phyloP scores from a whole-genome alignment of 2,329 filamentous ascomycete species.

The Metarhizium sp. region DNA sequence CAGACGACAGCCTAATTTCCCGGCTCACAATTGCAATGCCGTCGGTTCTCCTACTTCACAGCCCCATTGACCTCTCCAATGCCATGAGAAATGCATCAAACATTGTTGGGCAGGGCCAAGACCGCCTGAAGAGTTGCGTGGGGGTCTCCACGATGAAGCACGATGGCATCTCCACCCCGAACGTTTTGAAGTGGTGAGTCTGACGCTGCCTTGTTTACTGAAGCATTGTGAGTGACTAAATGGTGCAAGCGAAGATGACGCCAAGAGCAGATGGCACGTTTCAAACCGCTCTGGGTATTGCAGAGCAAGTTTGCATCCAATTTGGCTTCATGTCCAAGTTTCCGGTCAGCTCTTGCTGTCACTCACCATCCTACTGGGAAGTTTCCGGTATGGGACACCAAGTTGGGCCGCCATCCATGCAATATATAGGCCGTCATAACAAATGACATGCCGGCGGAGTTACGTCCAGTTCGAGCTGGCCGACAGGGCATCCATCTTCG shows the following conservation, averaged over 20 bases:
- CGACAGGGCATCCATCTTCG: neutral
- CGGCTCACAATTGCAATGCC: neutral
- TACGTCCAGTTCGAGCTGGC: neutral
- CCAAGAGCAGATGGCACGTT: neutral
- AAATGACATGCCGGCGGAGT: too few species aligned
- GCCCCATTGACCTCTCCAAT: neutral
- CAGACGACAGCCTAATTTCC: neutral
- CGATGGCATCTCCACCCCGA: neutral
- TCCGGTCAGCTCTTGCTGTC: neutral
- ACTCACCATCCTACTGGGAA: too few species aligned
- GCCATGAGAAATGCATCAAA: neutral
- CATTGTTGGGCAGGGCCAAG: neutral
- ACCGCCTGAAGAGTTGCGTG: neutral
- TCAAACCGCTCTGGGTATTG: neutral
- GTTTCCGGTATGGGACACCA: too few species aligned
- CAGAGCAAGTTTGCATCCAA: neutral
- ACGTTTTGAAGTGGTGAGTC: neutral
- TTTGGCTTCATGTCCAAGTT: neutral
- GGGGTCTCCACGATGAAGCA: neutral
- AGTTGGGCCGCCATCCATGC: too few species aligned
- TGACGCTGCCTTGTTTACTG: neutral
- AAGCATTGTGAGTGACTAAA: neutral
- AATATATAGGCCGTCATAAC: too few species aligned
- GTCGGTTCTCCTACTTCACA: neutral
- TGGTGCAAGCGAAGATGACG: neutral